Evolutionary conservation across 768 basidiomycete genomes (phyloP), one percentile per base, ranked within the genome.

Genomic region (Tricholoma saponaceum): DNA sequence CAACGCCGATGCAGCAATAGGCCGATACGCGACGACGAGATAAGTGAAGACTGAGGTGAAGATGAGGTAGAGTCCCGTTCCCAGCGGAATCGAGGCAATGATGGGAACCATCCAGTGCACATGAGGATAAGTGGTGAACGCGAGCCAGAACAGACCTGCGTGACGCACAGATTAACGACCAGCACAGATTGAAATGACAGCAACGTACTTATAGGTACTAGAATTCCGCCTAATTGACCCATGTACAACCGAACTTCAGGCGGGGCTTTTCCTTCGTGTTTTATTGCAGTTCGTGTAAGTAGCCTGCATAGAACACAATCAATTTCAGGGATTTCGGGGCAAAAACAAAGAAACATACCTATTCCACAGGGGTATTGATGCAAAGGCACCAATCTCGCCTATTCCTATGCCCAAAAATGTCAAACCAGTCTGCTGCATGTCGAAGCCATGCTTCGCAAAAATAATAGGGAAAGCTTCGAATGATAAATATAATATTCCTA

Each of bases 41-140:
- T 89, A 89, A 2, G 83, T 86, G 71, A 89, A 89, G 4, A 83
- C 83, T 5, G 82, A 81, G 1, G 85, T 84, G 71, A 87, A 92
- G 44, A 84, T 82, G 59, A 83, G 88, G 64, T 86, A 89, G 0
- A 80, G 72, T 2, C 85, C 83, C 1, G 74, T 60, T 3, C 89
- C 89, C 62, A 89, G 89, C 0, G 86, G 86, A 2, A 83, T 67
- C 3, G 82, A 84, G 2, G 81, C 83, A 28, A 89, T 68, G 63
- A 90, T 82, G 9, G 86, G 84, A 0, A 81, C 79, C 26, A 88
- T 83, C 83, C 84, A 89, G 60, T 80, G 87, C 0, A 86, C 71
- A 5, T 65, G 62, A 1, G 76, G 75, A 52, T 72, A 73, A 5
- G 73, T 80, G n/a, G 73, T 79, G 71, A 85, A 87, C 0, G 85